Conservation (phyloP, 2,329 filamentous ascomycete genomes). For the Cladorrhinum sp. region DNA sequence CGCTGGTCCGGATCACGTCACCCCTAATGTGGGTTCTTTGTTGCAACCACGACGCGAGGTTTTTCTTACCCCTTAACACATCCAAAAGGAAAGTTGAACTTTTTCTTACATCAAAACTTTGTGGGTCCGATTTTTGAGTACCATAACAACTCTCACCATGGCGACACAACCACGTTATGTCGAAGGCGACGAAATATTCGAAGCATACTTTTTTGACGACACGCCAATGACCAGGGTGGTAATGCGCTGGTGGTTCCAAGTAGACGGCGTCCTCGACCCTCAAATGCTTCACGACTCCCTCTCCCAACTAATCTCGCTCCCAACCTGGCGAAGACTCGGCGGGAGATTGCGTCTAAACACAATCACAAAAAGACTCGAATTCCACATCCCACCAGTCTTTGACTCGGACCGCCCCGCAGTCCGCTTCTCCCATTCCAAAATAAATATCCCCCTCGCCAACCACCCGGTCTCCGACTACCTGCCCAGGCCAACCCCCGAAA, state of each 20-base stretch:
- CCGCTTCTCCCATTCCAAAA: neutral
- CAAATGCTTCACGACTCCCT: neutral
- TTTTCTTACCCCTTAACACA: no score
- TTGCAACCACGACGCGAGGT: no score
- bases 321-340: neutral
- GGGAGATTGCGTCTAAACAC: neutral
- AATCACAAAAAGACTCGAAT: neutral
- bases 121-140: no score
- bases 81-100: no score
- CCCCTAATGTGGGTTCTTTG: no score
- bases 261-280: neutral
- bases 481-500: neutral
- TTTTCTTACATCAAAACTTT: no score
- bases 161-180: conserved; percentile 1
- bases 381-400: neutral
- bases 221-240: neutral
- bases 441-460: neutral
- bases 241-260: neutral
- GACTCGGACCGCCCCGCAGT: neutral
- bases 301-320: neutral
- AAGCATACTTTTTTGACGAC: neutral
- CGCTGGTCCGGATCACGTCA: no score
- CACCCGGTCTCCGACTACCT: neutral
- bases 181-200: neutral
- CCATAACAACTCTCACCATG: neutral